Conservation (phyloP, 176 grass and related monocot species). For the Triticum turgidum region DNA sequence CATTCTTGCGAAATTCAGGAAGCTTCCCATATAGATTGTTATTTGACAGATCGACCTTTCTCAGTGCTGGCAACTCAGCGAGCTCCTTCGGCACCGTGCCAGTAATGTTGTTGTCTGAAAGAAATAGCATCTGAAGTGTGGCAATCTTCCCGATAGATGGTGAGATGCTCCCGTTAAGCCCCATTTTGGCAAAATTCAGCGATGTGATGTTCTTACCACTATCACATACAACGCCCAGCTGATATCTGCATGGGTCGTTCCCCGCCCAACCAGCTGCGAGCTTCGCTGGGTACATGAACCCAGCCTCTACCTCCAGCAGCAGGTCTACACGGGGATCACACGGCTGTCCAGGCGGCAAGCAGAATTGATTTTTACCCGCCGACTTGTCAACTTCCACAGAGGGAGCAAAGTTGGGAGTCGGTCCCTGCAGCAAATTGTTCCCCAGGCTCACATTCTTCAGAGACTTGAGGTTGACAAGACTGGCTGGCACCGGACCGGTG, state of each 20-base stretch:
- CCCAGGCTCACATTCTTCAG: conserved; percentile 46
- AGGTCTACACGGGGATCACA: conserved; percentile 66
- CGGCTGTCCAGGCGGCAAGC: neutral
- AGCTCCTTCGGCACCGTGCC: conserved; percentile 59
- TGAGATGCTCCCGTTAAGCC: conserved; percentile 60
- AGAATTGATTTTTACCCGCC: conserved; percentile 36
- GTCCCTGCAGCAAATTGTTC: conserved; percentile 81
- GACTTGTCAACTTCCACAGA: conserved; percentile 8
- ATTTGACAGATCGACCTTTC: conserved; percentile 57
- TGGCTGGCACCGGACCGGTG: conserved; percentile 55
- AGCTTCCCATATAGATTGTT: conserved; percentile 71
- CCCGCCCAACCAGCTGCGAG: conserved; percentile 55
- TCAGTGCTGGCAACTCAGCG: conserved; percentile 43
- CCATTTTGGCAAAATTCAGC: conserved; percentile 40
- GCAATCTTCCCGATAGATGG: conserved; percentile 58
- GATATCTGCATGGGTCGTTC: conserved; percentile 52
- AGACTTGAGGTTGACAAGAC: conserved; percentile 47
- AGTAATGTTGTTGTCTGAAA: conserved; percentile 70
- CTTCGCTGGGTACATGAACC: conserved; percentile 52
- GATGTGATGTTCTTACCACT: conserved; percentile 37
- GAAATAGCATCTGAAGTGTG: conserved; percentile 41
- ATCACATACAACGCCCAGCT: conserved; percentile 38
- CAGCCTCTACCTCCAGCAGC: conserved; percentile 67
- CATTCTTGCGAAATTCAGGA: conserved; percentile 55
- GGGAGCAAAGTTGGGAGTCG: conserved; percentile 26